phyloP scores from a whole-genome alignment of 148 eudicot species.

The Dianthus caryophyllus region DNA sequence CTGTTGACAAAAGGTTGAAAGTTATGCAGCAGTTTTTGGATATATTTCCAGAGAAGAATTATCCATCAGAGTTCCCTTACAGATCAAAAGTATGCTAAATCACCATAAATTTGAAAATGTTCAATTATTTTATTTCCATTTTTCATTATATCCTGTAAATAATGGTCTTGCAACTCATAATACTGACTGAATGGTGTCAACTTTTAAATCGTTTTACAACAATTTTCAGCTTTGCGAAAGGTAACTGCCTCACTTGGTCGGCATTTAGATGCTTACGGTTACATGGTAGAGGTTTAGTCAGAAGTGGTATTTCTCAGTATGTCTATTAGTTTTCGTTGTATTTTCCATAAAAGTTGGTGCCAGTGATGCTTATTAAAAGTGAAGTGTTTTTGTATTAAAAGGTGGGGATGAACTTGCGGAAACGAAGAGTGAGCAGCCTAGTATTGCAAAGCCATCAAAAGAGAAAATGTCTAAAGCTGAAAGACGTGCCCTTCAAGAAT shows the following conservation, averaged over 20 bases:
- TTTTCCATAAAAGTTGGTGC: conserved; percentile 63
- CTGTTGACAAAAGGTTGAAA: conserved; percentile 61
- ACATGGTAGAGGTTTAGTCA: background rate
- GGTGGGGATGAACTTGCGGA: conserved; percentile 49
- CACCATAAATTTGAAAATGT: background rate
- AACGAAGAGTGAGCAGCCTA: conserved; percentile 52
- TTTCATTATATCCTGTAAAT: background rate
- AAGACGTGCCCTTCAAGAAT: conserved; percentile 91
- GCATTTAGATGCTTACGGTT: background rate
- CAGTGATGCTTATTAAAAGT: conserved; percentile 20
- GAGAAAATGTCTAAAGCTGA: conserved; percentile 91
- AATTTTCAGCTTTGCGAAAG: conserved; percentile 63
- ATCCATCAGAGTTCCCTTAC: conserved; percentile 74
- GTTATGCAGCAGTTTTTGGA: conserved; percentile 77
- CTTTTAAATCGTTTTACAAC: conserved; percentile 32
- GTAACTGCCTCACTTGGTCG: conserved; percentile 30
- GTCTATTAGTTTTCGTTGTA: conserved; percentile 10
- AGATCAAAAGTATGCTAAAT: conserved; percentile 63
- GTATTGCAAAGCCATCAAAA: conserved; percentile 51
- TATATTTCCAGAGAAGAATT: conserved; percentile 54
- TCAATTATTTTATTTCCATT: background rate
- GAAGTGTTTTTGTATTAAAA: conserved; percentile 41
- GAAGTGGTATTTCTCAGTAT: background rate
- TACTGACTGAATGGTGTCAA: background rate
- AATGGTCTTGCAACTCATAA: background rate